Percentiles rank a stretch among this genome's conserved stretches.
These are phyloP conservation scores for Mollisia scopiformis DNA, from an alignment of 2,329 filamentous ascomycete species.

Conservation along the genomic window DNA sequence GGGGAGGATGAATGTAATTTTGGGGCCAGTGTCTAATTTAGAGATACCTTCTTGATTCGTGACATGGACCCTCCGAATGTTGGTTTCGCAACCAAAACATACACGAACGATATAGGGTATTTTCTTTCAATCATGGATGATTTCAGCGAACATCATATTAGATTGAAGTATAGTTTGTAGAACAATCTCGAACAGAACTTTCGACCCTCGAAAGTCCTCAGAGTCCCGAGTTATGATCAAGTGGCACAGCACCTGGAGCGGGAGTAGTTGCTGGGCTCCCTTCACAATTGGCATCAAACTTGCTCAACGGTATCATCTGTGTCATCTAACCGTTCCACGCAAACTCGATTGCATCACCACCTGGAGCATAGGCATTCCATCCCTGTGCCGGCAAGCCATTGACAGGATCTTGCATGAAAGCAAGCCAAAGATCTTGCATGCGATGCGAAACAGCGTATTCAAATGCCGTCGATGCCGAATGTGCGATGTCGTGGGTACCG, in stretches of 20 bases:
- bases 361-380: constrained; percentile 17
- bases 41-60: too few species aligned
- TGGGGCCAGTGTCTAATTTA: too few species aligned
- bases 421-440: constrained; percentile 37
- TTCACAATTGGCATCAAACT: constrained; percentile 10
- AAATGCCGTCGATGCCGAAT: constrained; percentile 25
- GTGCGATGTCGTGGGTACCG: constrained; percentile 26
- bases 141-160: background rate
- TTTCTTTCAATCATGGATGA: background rate
- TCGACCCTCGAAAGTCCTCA: background rate
- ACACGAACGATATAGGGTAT: background rate
- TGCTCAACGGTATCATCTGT: background rate
- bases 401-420: constrained; percentile 38
- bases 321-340: constrained; percentile 4
- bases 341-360: constrained; percentile 17
- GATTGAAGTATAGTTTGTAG: too few species aligned
- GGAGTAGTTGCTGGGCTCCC: background rate
- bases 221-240: constrained; percentile 7
- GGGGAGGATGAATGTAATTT: too few species aligned
- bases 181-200: background rate
- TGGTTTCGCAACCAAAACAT: too few species aligned
- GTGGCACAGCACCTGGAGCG: background rate
- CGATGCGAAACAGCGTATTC: constrained; percentile 28
- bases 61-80: too few species aligned
- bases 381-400: constrained; percentile 26